Conservation (phyloP, 2,329 filamentous ascomycete genomes). For the Neoarthrinium moseri region DNA sequence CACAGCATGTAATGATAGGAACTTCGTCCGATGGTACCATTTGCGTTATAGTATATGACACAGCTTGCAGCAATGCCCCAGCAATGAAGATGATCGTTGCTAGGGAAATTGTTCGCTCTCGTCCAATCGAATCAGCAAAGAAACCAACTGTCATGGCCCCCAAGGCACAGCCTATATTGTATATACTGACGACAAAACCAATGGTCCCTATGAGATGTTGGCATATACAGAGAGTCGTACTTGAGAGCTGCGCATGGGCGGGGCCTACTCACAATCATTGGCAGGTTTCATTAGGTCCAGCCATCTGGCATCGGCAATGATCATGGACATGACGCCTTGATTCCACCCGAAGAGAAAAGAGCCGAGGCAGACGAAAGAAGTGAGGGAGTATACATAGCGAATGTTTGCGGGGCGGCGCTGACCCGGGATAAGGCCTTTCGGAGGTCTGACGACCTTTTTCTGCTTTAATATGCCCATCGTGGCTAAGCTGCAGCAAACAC, state of each 20-base stretch:
- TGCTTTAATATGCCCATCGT: no score
- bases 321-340: constrained; percentile 30
- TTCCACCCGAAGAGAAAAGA: constrained; percentile 30
- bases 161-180: constrained; percentile 28
- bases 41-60: constrained; percentile 22
- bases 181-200: constrained; percentile 29
- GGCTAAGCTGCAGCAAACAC: no score
- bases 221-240: neutral
- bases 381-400: constrained; percentile 27
- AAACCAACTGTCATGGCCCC: constrained; percentile 26
- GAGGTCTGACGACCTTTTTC: constrained; percentile 22
- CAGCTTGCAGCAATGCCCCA: constrained; percentile 22
- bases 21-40: constrained; percentile 17
- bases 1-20: neutral
- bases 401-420: constrained; percentile 22
- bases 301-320: constrained; percentile 29
- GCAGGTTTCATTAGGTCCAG: constrained; percentile 24
- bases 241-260: no score
- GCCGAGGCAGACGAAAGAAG: constrained; percentile 25
- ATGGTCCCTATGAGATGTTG: constrained; percentile 16
- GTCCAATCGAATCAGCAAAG: constrained; percentile 25
- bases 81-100: constrained; percentile 25
- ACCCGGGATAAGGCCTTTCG: constrained; percentile 8
- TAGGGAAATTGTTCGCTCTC: constrained; percentile 26
- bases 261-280: constrained; percentile 21